phyloP scores from a whole-genome alignment of 495 filamentous ascomycete genomes.

The Pseudoneurospora amorphoporcata region DNA sequence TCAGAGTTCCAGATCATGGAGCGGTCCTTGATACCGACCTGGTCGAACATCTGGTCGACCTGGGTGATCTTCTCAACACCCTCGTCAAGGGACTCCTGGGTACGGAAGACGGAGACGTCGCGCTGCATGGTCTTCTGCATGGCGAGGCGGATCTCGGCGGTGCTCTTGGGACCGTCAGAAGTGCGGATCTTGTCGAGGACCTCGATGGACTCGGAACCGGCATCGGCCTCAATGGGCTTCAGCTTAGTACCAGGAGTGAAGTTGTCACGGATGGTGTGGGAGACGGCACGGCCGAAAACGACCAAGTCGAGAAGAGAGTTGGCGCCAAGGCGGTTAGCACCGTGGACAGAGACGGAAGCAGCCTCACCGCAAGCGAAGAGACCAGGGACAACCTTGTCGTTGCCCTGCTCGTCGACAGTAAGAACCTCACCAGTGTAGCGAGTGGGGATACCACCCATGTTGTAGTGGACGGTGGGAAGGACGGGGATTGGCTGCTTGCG shows the following conservation, averaged over 20 bases:
- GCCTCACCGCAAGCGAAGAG: constrained; percentile 96
- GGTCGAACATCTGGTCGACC: constrained; percentile 66
- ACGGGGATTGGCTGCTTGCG: constrained; percentile 95
- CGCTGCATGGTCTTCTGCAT: constrained; percentile 99
- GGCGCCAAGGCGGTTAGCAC: constrained; percentile 92
- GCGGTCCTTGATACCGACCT: constrained; percentile 90
- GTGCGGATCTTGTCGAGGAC: constrained; percentile 79
- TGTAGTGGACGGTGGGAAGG: constrained; percentile 95
- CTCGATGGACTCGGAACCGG: constrained; percentile 75
- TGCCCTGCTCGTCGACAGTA: constrained; percentile 68
- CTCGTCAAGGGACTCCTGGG: constrained; percentile 76
- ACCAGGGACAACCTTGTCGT: constrained; percentile 90
- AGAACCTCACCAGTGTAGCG: constrained; percentile 94
- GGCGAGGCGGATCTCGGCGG: constrained; percentile 72
- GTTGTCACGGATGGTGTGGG: constrained; percentile 88
- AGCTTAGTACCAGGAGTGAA: constrained; percentile 69
- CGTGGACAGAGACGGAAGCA: constrained; percentile 94
- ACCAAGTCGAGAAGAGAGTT: constrained; percentile 96
- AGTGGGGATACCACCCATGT: constrained; percentile 98
- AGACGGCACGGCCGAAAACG: constrained; percentile 93
- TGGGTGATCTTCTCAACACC: constrained; percentile 71
- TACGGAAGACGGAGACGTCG: constrained; percentile 94
- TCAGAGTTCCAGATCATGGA: constrained; percentile 99
- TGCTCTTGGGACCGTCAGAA: constrained; percentile 73
- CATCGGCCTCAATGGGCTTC: constrained; percentile 66